Evolutionary conservation across 2,329 filamentous ascomycete species (phyloP).

Genomic region (Colletotrichum australisinense): DNA sequence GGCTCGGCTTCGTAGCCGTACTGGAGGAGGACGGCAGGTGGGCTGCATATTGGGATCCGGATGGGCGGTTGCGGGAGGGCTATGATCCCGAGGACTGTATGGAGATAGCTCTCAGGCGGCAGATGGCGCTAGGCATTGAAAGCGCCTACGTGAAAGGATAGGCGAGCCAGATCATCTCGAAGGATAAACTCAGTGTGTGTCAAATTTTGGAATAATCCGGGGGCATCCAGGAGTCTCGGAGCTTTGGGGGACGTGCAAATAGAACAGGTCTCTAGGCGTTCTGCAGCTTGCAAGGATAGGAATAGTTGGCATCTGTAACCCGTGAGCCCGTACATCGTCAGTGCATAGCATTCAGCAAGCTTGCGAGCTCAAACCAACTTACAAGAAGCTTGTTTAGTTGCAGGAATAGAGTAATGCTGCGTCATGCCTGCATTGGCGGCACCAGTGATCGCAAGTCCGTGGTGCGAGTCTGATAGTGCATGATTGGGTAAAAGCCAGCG

Average conservation of each 20-base stretch:
- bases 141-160: constrained; percentile 56
- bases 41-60: constrained; percentile 56
- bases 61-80: constrained; percentile 43
- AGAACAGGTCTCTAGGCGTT: constrained; percentile 12
- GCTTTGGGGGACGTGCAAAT: constrained; percentile 16
- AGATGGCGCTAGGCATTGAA: constrained; percentile 56
- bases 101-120: constrained; percentile 51
- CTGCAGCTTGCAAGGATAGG: constrained; percentile 26
- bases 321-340: constrained; percentile 23
- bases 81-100: constrained; percentile 45
- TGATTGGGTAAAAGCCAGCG: constrained; percentile 14
- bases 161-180: not conserved
- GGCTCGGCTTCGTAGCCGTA: constrained; percentile 55
- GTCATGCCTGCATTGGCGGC: constrained; percentile 32
- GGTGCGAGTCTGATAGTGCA: constrained; percentile 14
- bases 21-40: constrained; percentile 47
- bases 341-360: constrained; percentile 20
- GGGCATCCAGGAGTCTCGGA: constrained; percentile 4
- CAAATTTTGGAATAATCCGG: not conserved
- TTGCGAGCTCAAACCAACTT: constrained; percentile 23
- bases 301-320: constrained; percentile 20
- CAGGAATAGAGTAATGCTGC: constrained; percentile 27
- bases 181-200: not conserved
- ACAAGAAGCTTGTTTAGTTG: constrained; percentile 31
- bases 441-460: constrained; percentile 3